phyloP scores from a whole-genome alignment of 2,329 filamentous ascomycete species.

The Ophiocordyceps sinensis region DNA sequence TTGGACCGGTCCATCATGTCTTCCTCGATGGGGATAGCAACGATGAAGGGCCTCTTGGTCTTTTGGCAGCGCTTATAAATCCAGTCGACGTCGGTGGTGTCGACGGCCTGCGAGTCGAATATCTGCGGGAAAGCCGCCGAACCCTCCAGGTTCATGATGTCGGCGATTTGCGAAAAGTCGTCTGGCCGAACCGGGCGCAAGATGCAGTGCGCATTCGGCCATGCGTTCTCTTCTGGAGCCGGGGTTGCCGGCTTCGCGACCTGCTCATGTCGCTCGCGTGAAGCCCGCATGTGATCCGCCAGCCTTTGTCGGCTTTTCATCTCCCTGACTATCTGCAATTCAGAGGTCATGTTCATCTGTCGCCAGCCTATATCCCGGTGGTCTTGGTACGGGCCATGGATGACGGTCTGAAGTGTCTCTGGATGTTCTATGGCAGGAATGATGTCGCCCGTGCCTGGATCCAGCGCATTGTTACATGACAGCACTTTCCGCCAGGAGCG shows the following conservation, averaged over 20 bases:
- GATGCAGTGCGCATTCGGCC: conserved; percentile 18
- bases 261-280: background rate
- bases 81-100: conserved; percentile 16
- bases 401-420: conserved; percentile 9
- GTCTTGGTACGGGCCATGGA: conserved; percentile 2
- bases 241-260: background rate
- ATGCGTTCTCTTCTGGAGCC: conserved; percentile 4
- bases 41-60: conserved; percentile 31
- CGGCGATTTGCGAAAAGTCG: conserved; percentile 25
- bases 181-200: conserved; percentile 24
- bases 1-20: conserved; percentile 15
- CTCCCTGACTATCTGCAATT: conserved; percentile 11
- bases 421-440: conserved; percentile 18
- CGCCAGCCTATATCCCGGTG: conserved; percentile 11
- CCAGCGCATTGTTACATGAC: conserved; percentile 15
- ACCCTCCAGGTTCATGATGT: conserved; percentile 31
- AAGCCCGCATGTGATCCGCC: background rate
- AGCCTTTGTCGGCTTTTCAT: conserved; percentile 9
- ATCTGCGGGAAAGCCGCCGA: conserved; percentile 8
- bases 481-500: no score
- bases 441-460: conserved; percentile 21
- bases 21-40: conserved; percentile 19
- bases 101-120: conserved; percentile 10
- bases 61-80: conserved; percentile 17
- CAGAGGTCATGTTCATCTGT: conserved; percentile 13